These are phyloP conservation scores for Pseudonectria buxi DNA, from an alignment of 2,329 filamentous ascomycete genomes.

Conservation along the genomic window DNA sequence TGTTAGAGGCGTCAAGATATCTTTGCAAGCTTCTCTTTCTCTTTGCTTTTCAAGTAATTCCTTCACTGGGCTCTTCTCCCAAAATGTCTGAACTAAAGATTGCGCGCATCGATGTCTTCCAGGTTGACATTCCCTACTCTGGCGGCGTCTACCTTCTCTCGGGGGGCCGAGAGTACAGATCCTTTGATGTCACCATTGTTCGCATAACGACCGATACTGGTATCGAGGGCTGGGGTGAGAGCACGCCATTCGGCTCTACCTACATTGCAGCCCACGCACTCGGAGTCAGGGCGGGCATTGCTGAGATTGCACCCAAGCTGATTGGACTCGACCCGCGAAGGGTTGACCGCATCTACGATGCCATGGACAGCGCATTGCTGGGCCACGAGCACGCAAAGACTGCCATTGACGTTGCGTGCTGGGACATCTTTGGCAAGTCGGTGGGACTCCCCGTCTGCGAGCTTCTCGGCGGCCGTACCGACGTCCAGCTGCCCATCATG, in stretches of 20 bases:
- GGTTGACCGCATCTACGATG: slow-evolving; percentile 15
- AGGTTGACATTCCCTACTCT: slow-evolving; percentile 8
- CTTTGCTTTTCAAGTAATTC: neutral
- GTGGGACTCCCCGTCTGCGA: slow-evolving; percentile 14
- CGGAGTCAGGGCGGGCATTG: slow-evolving; percentile 11
- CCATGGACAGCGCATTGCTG: slow-evolving; percentile 11
- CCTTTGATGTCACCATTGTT: slow-evolving; percentile 14
- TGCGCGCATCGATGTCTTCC: slow-evolving; percentile 13
- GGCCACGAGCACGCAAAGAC: slow-evolving; percentile 12
- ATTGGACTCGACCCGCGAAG: slow-evolving; percentile 9
- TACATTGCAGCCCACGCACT: slow-evolving; percentile 13
- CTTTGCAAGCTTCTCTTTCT: too few species aligned
- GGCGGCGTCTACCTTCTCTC: slow-evolving; percentile 12
- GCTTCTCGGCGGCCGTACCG: slow-evolving; percentile 12
- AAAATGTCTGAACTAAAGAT: slow-evolving; percentile 12
- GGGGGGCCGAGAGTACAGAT: slow-evolving; percentile 9
- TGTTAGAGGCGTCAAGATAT: too few species aligned
- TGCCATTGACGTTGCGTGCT: slow-evolving; percentile 14
- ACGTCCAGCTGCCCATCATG: slow-evolving; percentile 9
- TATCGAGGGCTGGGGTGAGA: slow-evolving; percentile 16
- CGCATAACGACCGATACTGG: slow-evolving; percentile 14
- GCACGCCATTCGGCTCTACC: slow-evolving; percentile 13
- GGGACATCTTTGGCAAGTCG: slow-evolving; percentile 14
- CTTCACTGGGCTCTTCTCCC: too few species aligned
- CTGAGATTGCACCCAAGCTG: slow-evolving; percentile 9